Conservation (phyloP, 768 basidiomycete genomes). For the Suillus bovinus region DNA sequence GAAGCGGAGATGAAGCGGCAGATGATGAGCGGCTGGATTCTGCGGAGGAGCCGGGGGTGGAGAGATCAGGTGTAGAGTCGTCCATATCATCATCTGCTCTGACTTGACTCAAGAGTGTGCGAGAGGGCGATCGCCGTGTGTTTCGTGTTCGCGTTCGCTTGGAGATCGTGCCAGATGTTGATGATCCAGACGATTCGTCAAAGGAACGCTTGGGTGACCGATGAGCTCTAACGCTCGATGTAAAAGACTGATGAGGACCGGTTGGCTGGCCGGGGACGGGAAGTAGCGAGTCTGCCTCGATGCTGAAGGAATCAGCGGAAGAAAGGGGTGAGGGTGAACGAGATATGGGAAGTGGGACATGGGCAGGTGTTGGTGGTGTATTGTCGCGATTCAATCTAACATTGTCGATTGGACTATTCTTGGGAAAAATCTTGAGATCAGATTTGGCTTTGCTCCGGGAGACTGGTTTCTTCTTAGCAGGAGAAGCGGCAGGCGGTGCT, state of each 20-base stretch:
- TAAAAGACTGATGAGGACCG: constrained; percentile 11
- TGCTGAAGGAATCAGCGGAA: constrained; percentile 22
- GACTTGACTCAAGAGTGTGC: constrained; percentile 17
- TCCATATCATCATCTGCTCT: constrained; percentile 32
- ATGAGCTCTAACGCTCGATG: constrained; percentile 34
- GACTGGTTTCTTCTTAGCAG: constrained; percentile 37
- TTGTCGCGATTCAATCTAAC: constrained; percentile 26
- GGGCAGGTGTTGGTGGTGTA: constrained; percentile 26
- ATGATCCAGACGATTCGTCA: constrained; percentile 53
- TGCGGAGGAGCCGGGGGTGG: constrained; percentile 35
- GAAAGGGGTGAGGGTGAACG: constrained; percentile 38
- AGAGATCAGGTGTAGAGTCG: constrained; percentile 44
- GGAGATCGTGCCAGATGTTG: constrained; percentile 35
- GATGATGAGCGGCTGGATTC: constrained; percentile 33
- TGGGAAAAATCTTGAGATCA: constrained; percentile 19
- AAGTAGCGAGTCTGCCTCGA: constrained; percentile 31
- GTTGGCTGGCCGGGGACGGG: constrained; percentile 23
- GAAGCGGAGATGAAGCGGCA: constrained; percentile 36
- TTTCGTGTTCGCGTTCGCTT: constrained; percentile 39
- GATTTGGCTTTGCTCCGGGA: constrained; percentile 31
- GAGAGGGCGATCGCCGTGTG: constrained; percentile 24
- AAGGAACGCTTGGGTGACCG: constrained; percentile 61
- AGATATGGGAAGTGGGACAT: constrained; percentile 40
- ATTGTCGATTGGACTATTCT: constrained; percentile 25
- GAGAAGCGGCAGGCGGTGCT: constrained; percentile 31